A percentile compares a stretch with the other conserved stretches of the same genome.
phyloP scores from a whole-genome alignment of 257 asterid genomes.

The Lithospermum erythrorhizon region DNA sequence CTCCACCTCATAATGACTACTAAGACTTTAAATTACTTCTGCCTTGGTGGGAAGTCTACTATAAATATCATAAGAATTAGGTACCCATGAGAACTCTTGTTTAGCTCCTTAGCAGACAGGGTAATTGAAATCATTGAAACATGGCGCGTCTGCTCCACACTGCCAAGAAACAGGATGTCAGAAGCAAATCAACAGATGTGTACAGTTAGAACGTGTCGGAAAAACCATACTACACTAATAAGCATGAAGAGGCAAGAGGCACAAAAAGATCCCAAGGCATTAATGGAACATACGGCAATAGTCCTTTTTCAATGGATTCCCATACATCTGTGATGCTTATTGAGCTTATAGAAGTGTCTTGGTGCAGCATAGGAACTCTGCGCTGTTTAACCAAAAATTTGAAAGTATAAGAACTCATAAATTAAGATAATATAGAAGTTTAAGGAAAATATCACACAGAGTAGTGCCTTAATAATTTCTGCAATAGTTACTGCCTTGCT shows the following conservation, averaged over 20 bases:
- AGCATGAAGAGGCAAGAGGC: neutral
- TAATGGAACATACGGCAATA: conserved; percentile 55
- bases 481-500: conserved; percentile 82
- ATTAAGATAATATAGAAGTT: neutral
- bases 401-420: conserved; percentile 2
- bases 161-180: conserved; percentile 14
- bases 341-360: conserved; percentile 81
- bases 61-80: neutral
- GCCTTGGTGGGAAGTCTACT: neutral
- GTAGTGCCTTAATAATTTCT: conserved; percentile 66
- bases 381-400: conserved; percentile 30
- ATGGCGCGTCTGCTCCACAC: conserved; percentile 98
- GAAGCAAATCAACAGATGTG: neutral
- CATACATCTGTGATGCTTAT: conserved; percentile 81
- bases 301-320: conserved; percentile 99
- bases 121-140: conserved; percentile 93
- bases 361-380: conserved; percentile 75
- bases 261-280: neutral
- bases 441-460: neutral
- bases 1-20: neutral
- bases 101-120: conserved; percentile 64
- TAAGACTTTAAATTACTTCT: neutral
- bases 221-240: neutral
- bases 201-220: neutral
- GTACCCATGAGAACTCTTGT: conserved; percentile 90